Evolutionary conservation across 176 grass and related monocot species (phyloP).

Genomic region (Musa itinerans): DNA sequence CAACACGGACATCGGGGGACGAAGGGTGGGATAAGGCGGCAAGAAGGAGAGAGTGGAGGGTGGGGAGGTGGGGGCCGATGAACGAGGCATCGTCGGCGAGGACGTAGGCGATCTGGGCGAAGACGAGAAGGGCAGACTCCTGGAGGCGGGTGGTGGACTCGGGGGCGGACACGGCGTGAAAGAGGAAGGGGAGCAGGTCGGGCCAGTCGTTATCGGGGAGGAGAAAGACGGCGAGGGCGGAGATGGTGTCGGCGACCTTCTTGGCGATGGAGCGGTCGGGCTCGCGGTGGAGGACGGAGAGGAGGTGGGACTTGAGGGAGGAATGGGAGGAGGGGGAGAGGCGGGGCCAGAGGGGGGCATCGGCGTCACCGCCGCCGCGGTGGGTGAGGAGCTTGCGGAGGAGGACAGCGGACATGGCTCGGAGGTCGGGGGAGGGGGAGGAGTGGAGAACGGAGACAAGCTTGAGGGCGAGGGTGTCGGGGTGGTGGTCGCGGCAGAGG

Average conservation of each 20-base stretch:
- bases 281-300: constrained; percentile 59
- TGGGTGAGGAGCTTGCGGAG: constrained; percentile 77
- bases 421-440: constrained; percentile 35
- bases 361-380: constrained; percentile 10
- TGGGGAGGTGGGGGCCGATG: constrained; percentile 60
- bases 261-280: constrained; percentile 56
- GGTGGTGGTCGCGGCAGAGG: constrained; percentile 59
- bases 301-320: constrained; percentile 50
- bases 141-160: constrained; percentile 50
- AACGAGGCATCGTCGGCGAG: constrained; percentile 42
- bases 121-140: constrained; percentile 77
- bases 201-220: constrained; percentile 63
- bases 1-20: constrained; percentile 83
- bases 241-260: constrained; percentile 87
- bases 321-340: constrained; percentile 47
- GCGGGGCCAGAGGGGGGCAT: constrained; percentile 46
- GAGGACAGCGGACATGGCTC: constrained; percentile 61
- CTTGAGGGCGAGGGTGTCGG: constrained; percentile 55
- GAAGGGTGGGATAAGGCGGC: constrained; percentile 56
- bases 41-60: constrained; percentile 70
- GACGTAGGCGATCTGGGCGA: constrained; percentile 59
- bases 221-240: constrained; percentile 62
- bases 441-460: constrained; percentile 53
- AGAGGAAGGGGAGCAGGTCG: constrained; percentile 86
- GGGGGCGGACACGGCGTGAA: constrained; percentile 47